Evolutionary conservation across 768 basidiomycete genomes (phyloP), one percentile per base, ranked within the genome.

Genomic region (Collybia mongolica): DNA sequence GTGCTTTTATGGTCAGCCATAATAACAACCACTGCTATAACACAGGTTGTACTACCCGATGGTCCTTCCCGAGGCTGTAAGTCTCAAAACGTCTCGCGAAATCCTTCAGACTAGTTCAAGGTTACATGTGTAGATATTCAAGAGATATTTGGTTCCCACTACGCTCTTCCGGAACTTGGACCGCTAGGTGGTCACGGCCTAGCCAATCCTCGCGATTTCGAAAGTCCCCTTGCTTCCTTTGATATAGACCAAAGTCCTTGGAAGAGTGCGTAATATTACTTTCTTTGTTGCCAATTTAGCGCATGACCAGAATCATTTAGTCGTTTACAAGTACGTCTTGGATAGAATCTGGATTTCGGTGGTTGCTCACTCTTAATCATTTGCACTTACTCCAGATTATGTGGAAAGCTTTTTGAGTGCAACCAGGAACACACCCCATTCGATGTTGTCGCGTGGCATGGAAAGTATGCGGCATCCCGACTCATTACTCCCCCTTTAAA

Each of bases 381-480:
- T n/a, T n/a, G n/a, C n/a, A 3, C 3, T 23, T 18, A 40, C 5
- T 11, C 20, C 52, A 84, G 80, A 65, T 72, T 86, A 23, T 69
- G 74, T 46, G 82, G 83, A 14, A 68, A 80, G 62, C 62, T 82
- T 8, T 80, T 80, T 59, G 62, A 65, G 19, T 82, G 81, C 55
- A 65, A 68, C 36, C 82, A 86, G 54, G 75, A 81, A 39, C 81
- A 84, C 62, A 84, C 84, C 1, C 84, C 84, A 0, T 87, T 86
- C 62, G 85, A 87, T 59, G 84, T 86, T 36, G 84, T 86, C 22
- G 83, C 84, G 1, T 86, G 83, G 83, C 77, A 81, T 44, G 83
- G 83, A 64, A 85, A 82, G 82, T 83, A 61, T 45, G 79, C 67
- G 32, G 3, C 26, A 29, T 22, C 17, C 23, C 41, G 24, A 6